Conservation (phyloP, 768 basidiomycete genomes). For the Ramaria rubella region DNA sequence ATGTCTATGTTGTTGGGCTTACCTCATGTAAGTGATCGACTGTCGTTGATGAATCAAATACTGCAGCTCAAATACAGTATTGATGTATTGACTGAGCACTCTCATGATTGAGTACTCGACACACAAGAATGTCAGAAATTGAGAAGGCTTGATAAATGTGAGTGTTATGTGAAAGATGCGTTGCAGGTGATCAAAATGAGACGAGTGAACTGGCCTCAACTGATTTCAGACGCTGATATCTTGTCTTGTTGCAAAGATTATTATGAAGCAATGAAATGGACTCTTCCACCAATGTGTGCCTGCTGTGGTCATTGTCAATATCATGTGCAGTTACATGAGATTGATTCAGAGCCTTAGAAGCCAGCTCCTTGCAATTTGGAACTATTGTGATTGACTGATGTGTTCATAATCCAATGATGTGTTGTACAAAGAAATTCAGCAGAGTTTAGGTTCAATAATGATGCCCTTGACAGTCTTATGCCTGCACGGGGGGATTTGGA, state of each 20-base stretch:
- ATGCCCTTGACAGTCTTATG: background rate
- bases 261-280: background rate
- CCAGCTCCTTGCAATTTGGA: background rate
- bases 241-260: background rate
- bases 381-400: background rate
- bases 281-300: background rate
- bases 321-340: background rate
- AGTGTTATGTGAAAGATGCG: too few relatives aligned
- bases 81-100: too few relatives aligned
- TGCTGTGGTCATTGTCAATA: background rate
- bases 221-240: background rate
- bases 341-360: background rate
- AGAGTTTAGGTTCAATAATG: background rate
- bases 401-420: constrained; percentile 17
- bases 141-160: too few relatives aligned
- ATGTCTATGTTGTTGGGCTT: too few relatives aligned
- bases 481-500: background rate
- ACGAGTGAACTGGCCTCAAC: background rate
- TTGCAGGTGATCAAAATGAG: too few relatives aligned
- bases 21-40: too few relatives aligned
- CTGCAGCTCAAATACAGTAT: too few relatives aligned
- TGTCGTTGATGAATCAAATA: too few relatives aligned
- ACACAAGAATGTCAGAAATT: too few relatives aligned
- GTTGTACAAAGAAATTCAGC: constrained; percentile 17
- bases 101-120: too few relatives aligned